Conservation (phyloP, 768 basidiomycete genomes). For the Hygrophorus pudorinus region DNA sequence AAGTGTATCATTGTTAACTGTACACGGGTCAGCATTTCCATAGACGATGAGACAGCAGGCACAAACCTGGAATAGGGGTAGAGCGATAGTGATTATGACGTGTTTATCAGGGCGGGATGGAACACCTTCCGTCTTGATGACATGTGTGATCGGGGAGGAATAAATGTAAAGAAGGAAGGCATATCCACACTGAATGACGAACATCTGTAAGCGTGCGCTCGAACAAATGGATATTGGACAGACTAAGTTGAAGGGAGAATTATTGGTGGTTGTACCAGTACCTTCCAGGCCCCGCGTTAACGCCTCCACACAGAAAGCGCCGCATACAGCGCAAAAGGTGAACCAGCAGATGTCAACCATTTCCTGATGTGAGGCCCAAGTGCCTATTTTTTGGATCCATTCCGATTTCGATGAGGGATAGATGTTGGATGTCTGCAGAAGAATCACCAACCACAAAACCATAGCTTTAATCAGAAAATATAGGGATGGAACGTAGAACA, state of each 20-base stretch:
- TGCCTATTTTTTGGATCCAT: slow-evolving; percentile 25
- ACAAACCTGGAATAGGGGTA: slow-evolving; percentile 64
- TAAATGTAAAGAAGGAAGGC: slow-evolving; percentile 70
- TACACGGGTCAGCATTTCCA: neutral
- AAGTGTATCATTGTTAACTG: slow-evolving; percentile 57
- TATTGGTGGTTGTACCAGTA: slow-evolving; percentile 28
- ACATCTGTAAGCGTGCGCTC: slow-evolving; percentile 2
- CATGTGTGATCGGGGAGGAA: slow-evolving; percentile 54
- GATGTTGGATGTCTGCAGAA: slow-evolving; percentile 44
- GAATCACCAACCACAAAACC: slow-evolving; percentile 45
- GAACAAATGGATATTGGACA: slow-evolving; percentile 16
- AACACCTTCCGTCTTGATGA: slow-evolving; percentile 27
- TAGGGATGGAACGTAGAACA: slow-evolving; percentile 54
- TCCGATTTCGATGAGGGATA: slow-evolving; percentile 6
- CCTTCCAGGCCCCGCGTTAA: slow-evolving; percentile 64
- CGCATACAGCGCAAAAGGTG: slow-evolving; percentile 61
- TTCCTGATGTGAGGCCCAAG: slow-evolving; percentile 38
- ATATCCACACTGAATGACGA: slow-evolving; percentile 52
- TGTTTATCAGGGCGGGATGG: slow-evolving; percentile 66
- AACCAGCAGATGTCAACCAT: slow-evolving; percentile 65
- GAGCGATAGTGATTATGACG: slow-evolving; percentile 58
- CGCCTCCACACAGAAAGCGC: slow-evolving; percentile 53
- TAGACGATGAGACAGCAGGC: neutral
- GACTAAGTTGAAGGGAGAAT: slow-evolving; percentile 66
- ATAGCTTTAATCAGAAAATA: slow-evolving; percentile 51